These are phyloP conservation scores for Aquilaria malaccensis DNA, from an alignment of 345 rosid genomes.

Conservation along the genomic window DNA sequence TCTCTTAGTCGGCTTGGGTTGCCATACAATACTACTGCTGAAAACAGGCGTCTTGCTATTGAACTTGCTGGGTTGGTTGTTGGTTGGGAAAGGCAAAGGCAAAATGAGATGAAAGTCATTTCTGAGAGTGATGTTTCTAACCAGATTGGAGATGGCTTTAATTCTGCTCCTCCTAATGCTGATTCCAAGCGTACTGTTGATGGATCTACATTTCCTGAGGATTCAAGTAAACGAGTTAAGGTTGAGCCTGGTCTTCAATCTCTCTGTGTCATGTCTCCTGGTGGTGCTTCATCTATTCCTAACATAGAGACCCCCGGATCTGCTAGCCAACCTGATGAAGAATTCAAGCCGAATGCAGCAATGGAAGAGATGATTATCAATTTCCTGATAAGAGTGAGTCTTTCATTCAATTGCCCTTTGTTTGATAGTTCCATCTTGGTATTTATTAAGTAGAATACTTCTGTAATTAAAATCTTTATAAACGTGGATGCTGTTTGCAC, in stretches of 20 bases:
- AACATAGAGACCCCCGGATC: constrained; percentile 95
- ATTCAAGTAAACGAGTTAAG: constrained; percentile 76
- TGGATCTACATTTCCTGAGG: constrained; percentile 75
- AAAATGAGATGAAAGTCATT: constrained; percentile 71
- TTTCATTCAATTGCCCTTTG: constrained; percentile 13
- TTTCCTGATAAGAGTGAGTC: constrained; percentile 90
- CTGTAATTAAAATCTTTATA: neutral
- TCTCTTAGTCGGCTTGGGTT: constrained; percentile 96
- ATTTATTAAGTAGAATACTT: neutral
- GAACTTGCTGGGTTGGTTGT: constrained; percentile 99
- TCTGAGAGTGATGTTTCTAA: constrained; percentile 59
- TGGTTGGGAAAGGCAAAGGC: constrained; percentile 97
- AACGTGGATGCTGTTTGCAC: neutral
- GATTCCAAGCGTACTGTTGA: constrained; percentile 77
- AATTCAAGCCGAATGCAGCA: constrained; percentile 98
- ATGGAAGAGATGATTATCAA: constrained; percentile 99
- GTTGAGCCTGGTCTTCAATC: constrained; percentile 97
- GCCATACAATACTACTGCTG: constrained; percentile 88
- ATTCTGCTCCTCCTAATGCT: constrained; percentile 37
- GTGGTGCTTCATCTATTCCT: constrained; percentile 84
- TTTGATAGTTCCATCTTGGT: constrained; percentile 8
- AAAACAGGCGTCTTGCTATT: constrained; percentile 95
- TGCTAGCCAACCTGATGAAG: constrained; percentile 95
- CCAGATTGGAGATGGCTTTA: constrained; percentile 52
- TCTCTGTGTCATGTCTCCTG: constrained; percentile 92